These are phyloP conservation scores for Cladosporium sp. DNA, from an alignment of 2,329 filamentous ascomycete genomes.

Conservation along the genomic window DNA sequence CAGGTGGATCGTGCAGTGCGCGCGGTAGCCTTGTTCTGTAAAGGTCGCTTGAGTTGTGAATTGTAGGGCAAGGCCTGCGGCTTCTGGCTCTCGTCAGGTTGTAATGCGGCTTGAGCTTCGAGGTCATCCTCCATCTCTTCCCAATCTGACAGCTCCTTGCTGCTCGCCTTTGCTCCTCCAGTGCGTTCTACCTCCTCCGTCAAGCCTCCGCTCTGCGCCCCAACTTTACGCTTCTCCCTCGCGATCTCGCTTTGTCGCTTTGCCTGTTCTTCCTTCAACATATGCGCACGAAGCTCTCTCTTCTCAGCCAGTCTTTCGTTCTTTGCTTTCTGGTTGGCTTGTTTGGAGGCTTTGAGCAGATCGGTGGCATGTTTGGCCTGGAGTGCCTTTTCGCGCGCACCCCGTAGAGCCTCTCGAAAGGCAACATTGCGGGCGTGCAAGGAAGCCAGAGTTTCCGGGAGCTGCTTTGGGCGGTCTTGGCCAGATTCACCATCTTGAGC, in stretches of 20 bases:
- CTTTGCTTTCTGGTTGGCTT: background rate
- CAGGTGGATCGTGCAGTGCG: background rate
- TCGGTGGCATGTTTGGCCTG: background rate
- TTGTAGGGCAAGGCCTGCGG: background rate
- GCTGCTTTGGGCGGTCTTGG: background rate
- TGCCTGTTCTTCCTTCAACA: background rate
- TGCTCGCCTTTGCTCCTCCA: background rate
- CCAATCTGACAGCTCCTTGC: background rate
- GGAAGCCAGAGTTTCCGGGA: slow-evolving; percentile 3
- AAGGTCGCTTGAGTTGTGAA: background rate
- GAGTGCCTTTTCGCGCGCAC: background rate
- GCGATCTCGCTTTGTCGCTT: background rate
- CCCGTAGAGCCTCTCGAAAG: slow-evolving; percentile 2
- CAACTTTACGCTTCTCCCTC: background rate
- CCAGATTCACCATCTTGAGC: background rate
- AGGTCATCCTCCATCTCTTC: background rate
- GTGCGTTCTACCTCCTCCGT: background rate
- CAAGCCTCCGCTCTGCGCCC: background rate
- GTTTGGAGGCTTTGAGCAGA: background rate
- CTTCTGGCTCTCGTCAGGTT: background rate
- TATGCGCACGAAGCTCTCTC: background rate
- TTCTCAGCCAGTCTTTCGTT: background rate
- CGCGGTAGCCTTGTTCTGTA: background rate
- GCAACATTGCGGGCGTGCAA: slow-evolving; percentile 12
- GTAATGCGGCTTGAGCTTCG: background rate